These are phyloP conservation scores for Leishmania tropica DNA, from an alignment of 208 protist species.

Conservation along the genomic window DNA sequence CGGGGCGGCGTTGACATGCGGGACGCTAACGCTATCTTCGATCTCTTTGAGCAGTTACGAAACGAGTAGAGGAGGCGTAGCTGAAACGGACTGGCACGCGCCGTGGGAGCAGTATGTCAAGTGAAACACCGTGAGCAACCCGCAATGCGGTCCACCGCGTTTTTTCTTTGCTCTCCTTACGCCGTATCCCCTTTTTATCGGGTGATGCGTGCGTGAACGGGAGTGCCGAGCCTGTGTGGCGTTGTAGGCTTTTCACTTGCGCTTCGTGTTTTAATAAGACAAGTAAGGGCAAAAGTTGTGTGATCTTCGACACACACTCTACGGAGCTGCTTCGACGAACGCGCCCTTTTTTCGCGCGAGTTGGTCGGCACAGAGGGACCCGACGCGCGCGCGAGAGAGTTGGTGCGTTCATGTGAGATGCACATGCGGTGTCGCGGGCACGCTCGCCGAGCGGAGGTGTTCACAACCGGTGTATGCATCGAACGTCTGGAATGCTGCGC, in stretches of 20 bases:
- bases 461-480: neutral
- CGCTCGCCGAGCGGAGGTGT: neutral
- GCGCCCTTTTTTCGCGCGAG: neutral
- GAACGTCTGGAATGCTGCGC: neutral
- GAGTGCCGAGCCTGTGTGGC: neutral
- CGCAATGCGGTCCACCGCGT: neutral
- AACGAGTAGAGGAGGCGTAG: slow-evolving; percentile 34
- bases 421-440: too few relatives aligned
- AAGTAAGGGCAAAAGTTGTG: too few relatives aligned
- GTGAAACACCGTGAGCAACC: neutral
- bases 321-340: neutral
- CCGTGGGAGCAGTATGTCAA: neutral
- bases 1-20: slow-evolving; percentile 51
- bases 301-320: neutral
- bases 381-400: neutral
- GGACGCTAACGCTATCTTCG: slow-evolving; percentile 51
- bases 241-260: neutral
- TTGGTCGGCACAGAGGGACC: neutral
- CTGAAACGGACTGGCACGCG: neutral
- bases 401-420: neutral
- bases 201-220: neutral
- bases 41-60: slow-evolving; percentile 46
- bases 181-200: neutral
- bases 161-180: neutral
- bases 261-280: neutral